phyloP scores from a whole-genome alignment of 306 rosid species.

The Carpinus viminea region DNA sequence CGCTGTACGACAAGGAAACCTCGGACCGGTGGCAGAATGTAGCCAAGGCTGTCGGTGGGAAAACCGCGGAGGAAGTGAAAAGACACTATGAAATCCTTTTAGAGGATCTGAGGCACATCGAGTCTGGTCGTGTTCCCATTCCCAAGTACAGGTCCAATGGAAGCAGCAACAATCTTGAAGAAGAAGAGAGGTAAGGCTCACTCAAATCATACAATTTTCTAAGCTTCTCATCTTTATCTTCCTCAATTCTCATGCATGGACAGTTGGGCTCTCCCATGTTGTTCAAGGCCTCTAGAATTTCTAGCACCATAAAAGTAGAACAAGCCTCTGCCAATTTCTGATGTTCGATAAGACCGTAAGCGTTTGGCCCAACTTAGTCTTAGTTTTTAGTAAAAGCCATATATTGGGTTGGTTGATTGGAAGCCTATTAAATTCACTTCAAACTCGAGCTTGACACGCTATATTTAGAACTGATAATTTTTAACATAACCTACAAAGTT shows the following conservation, averaged over 20 bases:
- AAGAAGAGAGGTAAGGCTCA: conserved; percentile 37
- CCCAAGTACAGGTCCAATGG: conserved; percentile 46
- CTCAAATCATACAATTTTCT: background rate
- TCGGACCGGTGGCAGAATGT: conserved; percentile 66
- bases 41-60: conserved; percentile 52
- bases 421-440: too few relatives aligned
- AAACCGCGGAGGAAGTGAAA: conserved; percentile 53
- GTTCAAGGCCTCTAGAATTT: background rate
- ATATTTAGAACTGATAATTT: too few relatives aligned
- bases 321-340: too few relatives aligned
- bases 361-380: too few relatives aligned
- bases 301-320: background rate
- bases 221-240: background rate
- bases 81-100: conserved; percentile 57
- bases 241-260: conserved; percentile 1
- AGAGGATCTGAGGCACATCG: conserved; percentile 57
- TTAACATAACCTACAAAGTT: too few relatives aligned
- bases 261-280: too few relatives aligned
- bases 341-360: background rate
- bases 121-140: conserved; percentile 54
- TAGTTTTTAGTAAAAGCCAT: too few relatives aligned
- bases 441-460: too few relatives aligned
- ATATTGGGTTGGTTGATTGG: too few relatives aligned
- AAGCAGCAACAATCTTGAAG: conserved; percentile 28
- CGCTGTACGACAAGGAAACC: conserved; percentile 58